Conservation (phyloP, 2,329 filamentous ascomycete genomes). For the Periconia sp. region DNA sequence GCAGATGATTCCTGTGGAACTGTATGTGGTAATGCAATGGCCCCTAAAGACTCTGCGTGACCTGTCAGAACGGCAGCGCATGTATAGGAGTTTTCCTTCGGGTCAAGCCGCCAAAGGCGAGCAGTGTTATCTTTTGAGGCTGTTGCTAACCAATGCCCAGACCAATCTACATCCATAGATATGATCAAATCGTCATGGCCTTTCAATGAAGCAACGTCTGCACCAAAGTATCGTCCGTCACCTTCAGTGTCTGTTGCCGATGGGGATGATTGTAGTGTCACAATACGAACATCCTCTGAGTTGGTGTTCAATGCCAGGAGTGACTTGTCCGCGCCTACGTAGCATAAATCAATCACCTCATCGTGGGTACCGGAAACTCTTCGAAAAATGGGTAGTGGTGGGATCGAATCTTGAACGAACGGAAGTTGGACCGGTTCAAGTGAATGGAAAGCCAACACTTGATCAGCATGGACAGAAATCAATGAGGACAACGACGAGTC, state of each 20-base stretch:
- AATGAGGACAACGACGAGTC: slow-evolving; percentile 68
- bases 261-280: slow-evolving; percentile 61
- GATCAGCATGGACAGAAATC: slow-evolving; percentile 83
- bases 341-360: slow-evolving; percentile 93
- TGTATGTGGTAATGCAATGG: slow-evolving; percentile 77
- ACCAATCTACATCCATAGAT: slow-evolving; percentile 92
- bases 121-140: slow-evolving; percentile 97
- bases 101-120: slow-evolving; percentile 84
- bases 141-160: slow-evolving; percentile 93
- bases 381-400: slow-evolving; percentile 64
- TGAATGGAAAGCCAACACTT: slow-evolving; percentile 78
- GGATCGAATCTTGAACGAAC: slow-evolving; percentile 51
- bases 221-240: slow-evolving; percentile 69
- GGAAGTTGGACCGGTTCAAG: slow-evolving; percentile 47
- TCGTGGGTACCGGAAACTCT: slow-evolving; percentile 96
- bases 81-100: slow-evolving; percentile 70
- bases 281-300: slow-evolving; percentile 85
- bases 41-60: slow-evolving; percentile 90
- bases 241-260: slow-evolving; percentile 15
- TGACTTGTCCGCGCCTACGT: slow-evolving; percentile 77
- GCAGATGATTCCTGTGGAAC: slow-evolving; percentile 68
- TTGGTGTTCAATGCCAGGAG: slow-evolving; percentile 91
- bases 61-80: slow-evolving; percentile 84
- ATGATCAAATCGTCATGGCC: slow-evolving; percentile 97
- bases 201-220: slow-evolving; percentile 81